phyloP scores from a whole-genome alignment of 306 rosid genomes.

The Lathyrus oleraceus region DNA sequence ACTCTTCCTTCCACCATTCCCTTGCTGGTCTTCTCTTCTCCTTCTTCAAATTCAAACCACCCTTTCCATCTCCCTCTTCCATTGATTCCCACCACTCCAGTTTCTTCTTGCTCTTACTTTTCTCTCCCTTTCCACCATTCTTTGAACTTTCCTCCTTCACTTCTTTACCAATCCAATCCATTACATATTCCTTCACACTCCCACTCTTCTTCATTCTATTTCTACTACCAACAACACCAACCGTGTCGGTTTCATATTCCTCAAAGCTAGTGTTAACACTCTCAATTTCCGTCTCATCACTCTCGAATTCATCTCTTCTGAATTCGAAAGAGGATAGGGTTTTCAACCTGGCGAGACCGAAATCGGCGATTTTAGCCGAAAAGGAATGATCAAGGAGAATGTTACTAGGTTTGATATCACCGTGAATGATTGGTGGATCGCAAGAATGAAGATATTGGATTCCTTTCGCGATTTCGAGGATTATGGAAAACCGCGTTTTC shows the following conservation, averaged over 20 bases:
- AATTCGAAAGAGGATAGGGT: slow-evolving; percentile 33
- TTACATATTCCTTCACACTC: slow-evolving; percentile 68
- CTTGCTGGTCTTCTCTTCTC: slow-evolving; percentile 66
- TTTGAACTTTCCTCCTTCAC: slow-evolving; percentile 48
- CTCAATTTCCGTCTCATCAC: slow-evolving; percentile 33
- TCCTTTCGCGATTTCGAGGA: slow-evolving; percentile 61
- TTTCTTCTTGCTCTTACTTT: slow-evolving; percentile 55
- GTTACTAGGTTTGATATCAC: slow-evolving; percentile 91
- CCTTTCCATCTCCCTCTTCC: slow-evolving; percentile 53
- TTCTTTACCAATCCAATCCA: slow-evolving; percentile 86
- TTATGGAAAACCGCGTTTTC: slow-evolving; percentile 54
- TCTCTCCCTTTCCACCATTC: slow-evolving; percentile 38
- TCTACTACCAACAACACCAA: not conserved
- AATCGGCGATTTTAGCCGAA: slow-evolving; percentile 75
- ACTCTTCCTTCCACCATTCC: slow-evolving; percentile 98
- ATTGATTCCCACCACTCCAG: slow-evolving; percentile 82
- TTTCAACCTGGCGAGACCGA: slow-evolving; percentile 78
- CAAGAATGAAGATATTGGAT: slow-evolving; percentile 68
- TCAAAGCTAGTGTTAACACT: slow-evolving; percentile 62
- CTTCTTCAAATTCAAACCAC: slow-evolving; percentile 36
- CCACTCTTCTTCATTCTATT: slow-evolving; percentile 20
- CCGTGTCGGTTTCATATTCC: not conserved
- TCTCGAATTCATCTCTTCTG: not conserved
- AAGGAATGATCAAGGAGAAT: slow-evolving; percentile 58
- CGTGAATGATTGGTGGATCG: slow-evolving; percentile 77